phyloP scores from a whole-genome alignment of 768 basidiomycete genomes.

The Russula sp. region DNA sequence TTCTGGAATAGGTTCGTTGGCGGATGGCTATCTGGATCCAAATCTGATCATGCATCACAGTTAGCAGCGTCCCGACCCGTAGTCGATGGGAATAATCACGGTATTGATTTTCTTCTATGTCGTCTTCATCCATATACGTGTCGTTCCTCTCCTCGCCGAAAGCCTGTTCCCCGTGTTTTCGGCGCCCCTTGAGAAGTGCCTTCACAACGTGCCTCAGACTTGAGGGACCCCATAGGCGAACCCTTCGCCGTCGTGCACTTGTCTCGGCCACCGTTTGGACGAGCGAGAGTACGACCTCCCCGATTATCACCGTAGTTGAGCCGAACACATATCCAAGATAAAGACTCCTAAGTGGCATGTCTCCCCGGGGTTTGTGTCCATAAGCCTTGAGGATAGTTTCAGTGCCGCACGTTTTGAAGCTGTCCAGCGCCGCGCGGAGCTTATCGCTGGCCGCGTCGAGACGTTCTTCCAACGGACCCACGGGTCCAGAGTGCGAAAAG shows the following conservation, averaged over 20 bases:
- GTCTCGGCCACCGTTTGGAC: conserved; percentile 35
- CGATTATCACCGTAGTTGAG: conserved; percentile 37
- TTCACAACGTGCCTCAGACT: conserved; percentile 35
- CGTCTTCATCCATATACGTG: conserved; percentile 27
- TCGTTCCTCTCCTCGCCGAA: conserved; percentile 30
- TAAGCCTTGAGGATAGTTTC: conserved; percentile 30
- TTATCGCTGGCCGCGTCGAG: conserved; percentile 28
- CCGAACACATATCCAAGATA: conserved; percentile 48
- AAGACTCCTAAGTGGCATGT: conserved; percentile 36
- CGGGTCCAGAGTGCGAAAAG: conserved; percentile 18
- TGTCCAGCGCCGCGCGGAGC: conserved; percentile 29
- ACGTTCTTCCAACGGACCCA: conserved; percentile 22
- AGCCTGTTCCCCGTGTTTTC: conserved; percentile 25
- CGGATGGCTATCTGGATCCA: conserved; percentile 45
- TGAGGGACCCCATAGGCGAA: conserved; percentile 46
- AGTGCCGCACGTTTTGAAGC: conserved; percentile 33
- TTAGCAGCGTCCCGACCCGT: neutral
- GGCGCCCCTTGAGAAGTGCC: conserved; percentile 26
- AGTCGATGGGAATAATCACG: conserved; percentile 17
- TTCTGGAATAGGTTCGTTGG: conserved; percentile 41
- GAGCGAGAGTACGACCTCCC: conserved; percentile 35
- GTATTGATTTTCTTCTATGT: conserved; percentile 14
- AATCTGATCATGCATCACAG: conserved; percentile 26
- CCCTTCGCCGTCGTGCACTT: conserved; percentile 34
- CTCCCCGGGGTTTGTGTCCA: neutral